Evolutionary conservation across 2,329 filamentous ascomycete species (phyloP).

Genomic region (Cercospora citrullina): DNA sequence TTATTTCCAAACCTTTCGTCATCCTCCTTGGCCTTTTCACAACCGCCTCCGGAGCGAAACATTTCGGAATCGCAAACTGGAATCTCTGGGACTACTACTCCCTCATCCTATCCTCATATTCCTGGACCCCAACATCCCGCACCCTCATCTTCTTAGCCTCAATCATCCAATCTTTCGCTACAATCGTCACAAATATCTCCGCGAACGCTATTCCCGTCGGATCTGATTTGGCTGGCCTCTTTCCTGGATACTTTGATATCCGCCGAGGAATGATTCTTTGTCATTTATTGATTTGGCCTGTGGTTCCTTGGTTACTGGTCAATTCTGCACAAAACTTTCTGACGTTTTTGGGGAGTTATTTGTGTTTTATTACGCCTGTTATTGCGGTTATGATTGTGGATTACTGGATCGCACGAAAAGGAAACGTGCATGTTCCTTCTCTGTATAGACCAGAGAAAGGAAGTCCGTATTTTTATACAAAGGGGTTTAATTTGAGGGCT

Average conservation of each 20-base stretch:
- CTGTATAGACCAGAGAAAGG: conserved; percentile 36
- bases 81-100: conserved; percentile 50
- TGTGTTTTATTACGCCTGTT: conserved; percentile 47
- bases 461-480: conserved; percentile 25
- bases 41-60: conserved; percentile 40
- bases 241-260: conserved; percentile 48
- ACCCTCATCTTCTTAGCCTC: conserved; percentile 45
- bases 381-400: conserved; percentile 44
- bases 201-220: conserved; percentile 47
- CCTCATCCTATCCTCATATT: conserved; percentile 42
- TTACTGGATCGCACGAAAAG: conserved; percentile 43
- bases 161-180: conserved; percentile 42
- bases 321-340: conserved; percentile 44
- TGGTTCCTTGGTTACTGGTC: conserved; percentile 49
- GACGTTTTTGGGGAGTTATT: conserved; percentile 47
- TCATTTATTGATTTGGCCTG: conserved; percentile 39
- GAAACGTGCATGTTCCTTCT: conserved; percentile 45
- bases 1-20: conserved; percentile 43
- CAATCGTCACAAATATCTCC: conserved; percentile 48
- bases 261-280: conserved; percentile 46
- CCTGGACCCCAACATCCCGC: conserved; percentile 42
- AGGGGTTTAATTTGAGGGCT: conserved; percentile 28
- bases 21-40: conserved; percentile 46
- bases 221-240: conserved; percentile 45
- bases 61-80: conserved; percentile 45